These are phyloP conservation scores for Rhizopus stolonifer DNA, from an alignment of 371 early-diverging fungal species.

Conservation along the genomic window DNA sequence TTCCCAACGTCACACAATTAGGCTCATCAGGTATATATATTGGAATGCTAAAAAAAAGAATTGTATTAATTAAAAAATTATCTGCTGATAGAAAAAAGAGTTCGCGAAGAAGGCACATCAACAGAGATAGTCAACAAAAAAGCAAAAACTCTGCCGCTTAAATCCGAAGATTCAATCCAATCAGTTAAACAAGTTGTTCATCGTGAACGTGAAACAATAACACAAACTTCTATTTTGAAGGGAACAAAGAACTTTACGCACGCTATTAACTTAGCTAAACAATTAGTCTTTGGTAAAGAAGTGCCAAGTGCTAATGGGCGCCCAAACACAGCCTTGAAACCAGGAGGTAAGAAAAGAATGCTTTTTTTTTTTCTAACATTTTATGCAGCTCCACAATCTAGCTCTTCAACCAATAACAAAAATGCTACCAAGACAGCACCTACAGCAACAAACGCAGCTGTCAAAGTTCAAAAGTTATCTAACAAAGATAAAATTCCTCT, in stretches of 20 bases:
- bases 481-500: slow-evolving; percentile 64
- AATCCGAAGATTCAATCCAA: slow-evolving; percentile 35
- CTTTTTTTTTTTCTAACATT: slow-evolving; percentile 1
- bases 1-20: slow-evolving; percentile 37
- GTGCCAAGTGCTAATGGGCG: slow-evolving; percentile 5
- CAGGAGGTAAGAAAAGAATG: slow-evolving; percentile 1
- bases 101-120: slow-evolving; percentile 33
- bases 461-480: slow-evolving; percentile 20
- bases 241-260: slow-evolving; percentile 40
- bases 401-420: slow-evolving; percentile 1
- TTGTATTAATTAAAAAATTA: no score
- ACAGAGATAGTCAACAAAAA: slow-evolving; percentile 35
- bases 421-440: neutral
- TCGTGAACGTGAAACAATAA: slow-evolving; percentile 45
- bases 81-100: slow-evolving; percentile 27
- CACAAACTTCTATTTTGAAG: slow-evolving; percentile 42
- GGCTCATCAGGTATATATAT: slow-evolving; percentile 9
- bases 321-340: slow-evolving; percentile 6
- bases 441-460: neutral
- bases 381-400: slow-evolving; percentile 6
- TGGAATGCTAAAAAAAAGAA: slow-evolving; percentile 23
- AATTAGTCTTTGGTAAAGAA: slow-evolving; percentile 22
- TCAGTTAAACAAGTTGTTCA: slow-evolving; percentile 40
- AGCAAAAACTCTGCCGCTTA: slow-evolving; percentile 24
- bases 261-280: slow-evolving; percentile 22